Conservation (phyloP, 495 filamentous ascomycete genomes). For the Penicillium coffeae region DNA sequence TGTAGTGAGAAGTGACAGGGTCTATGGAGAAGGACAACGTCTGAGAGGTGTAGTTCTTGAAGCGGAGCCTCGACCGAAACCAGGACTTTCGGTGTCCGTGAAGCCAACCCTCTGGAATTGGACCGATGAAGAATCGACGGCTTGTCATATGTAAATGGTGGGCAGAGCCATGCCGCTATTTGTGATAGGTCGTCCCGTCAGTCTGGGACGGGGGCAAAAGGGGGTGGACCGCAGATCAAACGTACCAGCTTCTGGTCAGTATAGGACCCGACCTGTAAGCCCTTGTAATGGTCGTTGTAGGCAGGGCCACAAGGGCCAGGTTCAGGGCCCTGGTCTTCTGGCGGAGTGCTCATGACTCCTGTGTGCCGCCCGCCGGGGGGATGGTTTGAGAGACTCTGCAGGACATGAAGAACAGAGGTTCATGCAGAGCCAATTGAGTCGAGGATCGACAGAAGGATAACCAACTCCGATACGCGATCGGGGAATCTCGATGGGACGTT, state of each 20-base stretch:
- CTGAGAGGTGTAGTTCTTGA: slow-evolving; percentile 55
- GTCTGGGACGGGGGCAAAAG: not conserved
- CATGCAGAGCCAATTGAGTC: not conserved
- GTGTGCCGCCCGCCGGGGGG: slow-evolving; percentile 3
- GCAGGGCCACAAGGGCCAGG: slow-evolving; percentile 15
- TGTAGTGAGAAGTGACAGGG: slow-evolving; percentile 36
- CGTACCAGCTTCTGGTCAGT: slow-evolving; percentile 54
- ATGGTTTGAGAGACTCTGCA: not conserved
- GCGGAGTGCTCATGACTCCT: slow-evolving; percentile 32
- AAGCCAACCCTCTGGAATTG: slow-evolving; percentile 65
- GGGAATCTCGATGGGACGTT: slow-evolving; percentile 13
- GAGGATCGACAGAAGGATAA: not conserved
- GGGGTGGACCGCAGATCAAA: slow-evolving; percentile 2
- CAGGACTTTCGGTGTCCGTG: slow-evolving; percentile 61
- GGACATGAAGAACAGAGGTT: slow-evolving; percentile 7
- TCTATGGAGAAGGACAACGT: slow-evolving; percentile 52
- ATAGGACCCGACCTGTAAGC: slow-evolving; percentile 44
- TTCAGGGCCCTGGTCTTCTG: slow-evolving; percentile 11
- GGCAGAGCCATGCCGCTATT: slow-evolving; percentile 58
- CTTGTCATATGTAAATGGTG: slow-evolving; percentile 61
- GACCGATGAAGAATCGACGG: slow-evolving; percentile 63
- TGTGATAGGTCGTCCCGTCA: slow-evolving; percentile 5
- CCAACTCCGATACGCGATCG: slow-evolving; percentile 12
- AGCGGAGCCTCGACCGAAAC: slow-evolving; percentile 52
- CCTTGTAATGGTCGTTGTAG: slow-evolving; percentile 28